Evolutionary conservation across 2,329 filamentous ascomycete species (phyloP).

Genomic region (Calonectria crousiana): DNA sequence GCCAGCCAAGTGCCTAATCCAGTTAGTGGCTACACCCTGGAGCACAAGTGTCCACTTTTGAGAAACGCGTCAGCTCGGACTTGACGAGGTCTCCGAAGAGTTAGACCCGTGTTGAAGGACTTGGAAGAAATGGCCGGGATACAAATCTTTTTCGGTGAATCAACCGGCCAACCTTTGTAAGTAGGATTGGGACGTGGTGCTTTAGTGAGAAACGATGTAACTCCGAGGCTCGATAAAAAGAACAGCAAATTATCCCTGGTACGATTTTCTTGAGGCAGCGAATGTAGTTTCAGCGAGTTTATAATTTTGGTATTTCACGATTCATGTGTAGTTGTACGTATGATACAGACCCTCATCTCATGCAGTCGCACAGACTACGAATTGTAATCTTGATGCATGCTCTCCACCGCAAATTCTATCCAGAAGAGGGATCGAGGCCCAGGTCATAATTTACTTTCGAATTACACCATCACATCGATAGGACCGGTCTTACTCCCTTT

Average conservation of each 20-base stretch:
- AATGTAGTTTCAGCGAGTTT: no score
- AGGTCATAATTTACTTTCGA: no score
- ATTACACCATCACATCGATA: no score
- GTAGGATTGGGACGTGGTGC: background rate
- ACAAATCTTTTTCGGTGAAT: background rate
- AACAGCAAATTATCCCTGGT: no score
- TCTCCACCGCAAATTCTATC: no score
- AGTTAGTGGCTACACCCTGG: background rate
- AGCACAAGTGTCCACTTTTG: background rate
- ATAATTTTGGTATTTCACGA: no score
- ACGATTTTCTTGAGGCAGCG: background rate
- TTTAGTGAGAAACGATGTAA: background rate
- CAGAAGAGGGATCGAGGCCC: no score
- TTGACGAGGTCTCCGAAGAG: background rate
- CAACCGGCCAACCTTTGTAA: background rate
- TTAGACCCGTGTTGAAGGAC: background rate
- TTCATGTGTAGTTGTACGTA: no score
- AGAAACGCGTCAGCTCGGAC: background rate
- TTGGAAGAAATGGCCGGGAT: background rate
- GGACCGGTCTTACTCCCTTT: no score
- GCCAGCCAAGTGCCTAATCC: background rate
- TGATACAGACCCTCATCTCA: no score
- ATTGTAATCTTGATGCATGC: no score
- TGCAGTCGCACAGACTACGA: no score
- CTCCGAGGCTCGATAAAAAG: background rate